Base-by-base conservation (phyloP, 2,329 filamentous ascomycete genomes). In the Pseudocercospora cruenta region DNA sequence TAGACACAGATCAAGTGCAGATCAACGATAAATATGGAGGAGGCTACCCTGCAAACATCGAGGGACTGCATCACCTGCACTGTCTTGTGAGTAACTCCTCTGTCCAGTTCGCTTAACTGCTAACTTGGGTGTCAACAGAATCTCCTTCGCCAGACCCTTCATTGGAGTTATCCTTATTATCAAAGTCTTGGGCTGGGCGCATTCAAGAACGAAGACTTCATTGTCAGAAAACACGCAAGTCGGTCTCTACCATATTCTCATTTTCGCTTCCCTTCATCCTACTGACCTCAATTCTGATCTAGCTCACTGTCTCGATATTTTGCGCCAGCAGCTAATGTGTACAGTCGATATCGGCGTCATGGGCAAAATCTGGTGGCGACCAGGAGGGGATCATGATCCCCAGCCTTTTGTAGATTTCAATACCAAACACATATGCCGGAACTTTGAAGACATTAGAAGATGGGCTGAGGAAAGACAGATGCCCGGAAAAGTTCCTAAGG, bases 301-400 rank as follows among this genome's bases (percentile, higher is more conserved):
- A 85, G 82, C 83, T 4, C 87, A 90, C 67, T 90, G 88, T 65
- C 78, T 89, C 33, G 88, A 90, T 68, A 86, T 85, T 3, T 66
- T 90, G 53, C 84, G 87, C 0, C 87, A 90, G 72, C 84, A 87
- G 16, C 80, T 90, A 14, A 89, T 89, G 85, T 90, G 87, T 75
- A 86, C 83, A 28, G 80, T 85, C 21, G 88, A 90, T 69, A 83
- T 86, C 2, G 87, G 83, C 1, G 82, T 90, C 0, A 79, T 89
- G 0, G 87, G 87, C 12, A 86, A 90, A 70, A 82, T 89, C 5
- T 90, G 87, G 87, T 83, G 82, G 36, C 79, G 86, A 24, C 74
- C 76, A 2, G 47, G 22, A 14, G 22, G 16, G 7, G 10, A 1
- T 2, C 19, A 45, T 16, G 39, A 59, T 24, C 81, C 83, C 0